Percentiles rank a stretch among this genome's conserved stretches.
Evolutionary conservation across 257 asterid species (phyloP).

Genomic region (Nicotiana undulata): DNA sequence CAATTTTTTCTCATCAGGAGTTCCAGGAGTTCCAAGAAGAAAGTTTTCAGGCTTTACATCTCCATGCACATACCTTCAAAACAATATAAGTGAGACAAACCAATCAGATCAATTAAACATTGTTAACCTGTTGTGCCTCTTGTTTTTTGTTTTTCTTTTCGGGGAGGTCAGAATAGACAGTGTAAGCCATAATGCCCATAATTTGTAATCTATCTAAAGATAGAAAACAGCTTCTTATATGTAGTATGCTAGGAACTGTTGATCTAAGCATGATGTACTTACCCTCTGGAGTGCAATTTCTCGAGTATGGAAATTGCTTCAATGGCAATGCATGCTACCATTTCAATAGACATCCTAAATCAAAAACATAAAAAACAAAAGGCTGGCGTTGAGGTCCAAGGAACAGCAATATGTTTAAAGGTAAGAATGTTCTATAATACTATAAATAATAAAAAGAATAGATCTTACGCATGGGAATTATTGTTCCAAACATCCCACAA

Average conservation of each 20-base stretch:
- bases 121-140: neutral
- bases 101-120: neutral
- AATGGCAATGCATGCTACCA: constrained; percentile 26
- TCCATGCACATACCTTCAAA: constrained; percentile 65
- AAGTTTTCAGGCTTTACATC: constrained; percentile 77
- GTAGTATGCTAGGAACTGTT: neutral
- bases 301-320: constrained; percentile 24
- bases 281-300: constrained; percentile 21
- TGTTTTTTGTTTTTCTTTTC: neutral
- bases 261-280: constrained; percentile 2
- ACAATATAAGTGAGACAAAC: neutral
- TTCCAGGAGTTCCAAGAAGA: constrained; percentile 67
- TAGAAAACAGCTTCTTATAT: neutral
- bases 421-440: neutral
- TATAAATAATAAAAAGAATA: neutral
- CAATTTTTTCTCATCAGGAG: constrained; percentile 53
- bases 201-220: neutral
- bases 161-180: neutral
- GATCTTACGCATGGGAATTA: constrained; percentile 15
- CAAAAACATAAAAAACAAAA: neutral
- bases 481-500: constrained; percentile 27
- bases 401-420: neutral
- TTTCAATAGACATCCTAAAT: constrained; percentile 21
- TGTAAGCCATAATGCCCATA: neutral
- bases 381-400: neutral